These are phyloP conservation scores for Eucalyptus guilfoylei DNA, from an alignment of 345 rosid genomes.

Conservation along the genomic window DNA sequence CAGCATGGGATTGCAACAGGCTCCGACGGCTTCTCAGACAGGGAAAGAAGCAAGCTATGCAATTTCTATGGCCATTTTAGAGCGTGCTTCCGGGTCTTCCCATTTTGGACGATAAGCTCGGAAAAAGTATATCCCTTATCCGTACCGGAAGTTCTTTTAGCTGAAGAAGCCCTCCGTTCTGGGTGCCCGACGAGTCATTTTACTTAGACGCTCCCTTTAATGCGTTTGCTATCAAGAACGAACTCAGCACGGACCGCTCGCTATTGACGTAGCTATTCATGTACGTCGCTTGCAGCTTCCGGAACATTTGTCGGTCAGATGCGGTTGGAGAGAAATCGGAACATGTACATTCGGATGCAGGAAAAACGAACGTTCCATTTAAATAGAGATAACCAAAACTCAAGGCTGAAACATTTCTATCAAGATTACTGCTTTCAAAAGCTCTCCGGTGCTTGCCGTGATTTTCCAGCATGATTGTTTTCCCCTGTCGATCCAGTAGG, in stretches of 20 bases:
- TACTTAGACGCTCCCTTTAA: background rate
- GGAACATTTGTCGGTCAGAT: background rate
- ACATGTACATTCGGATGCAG: background rate
- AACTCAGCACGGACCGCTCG: background rate
- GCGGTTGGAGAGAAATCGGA: background rate
- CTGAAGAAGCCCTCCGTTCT: background rate
- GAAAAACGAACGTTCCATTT: background rate
- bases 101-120: background rate
- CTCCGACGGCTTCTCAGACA: background rate
- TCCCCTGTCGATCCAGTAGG: background rate
- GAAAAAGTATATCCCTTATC: background rate
- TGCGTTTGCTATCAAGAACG: background rate
- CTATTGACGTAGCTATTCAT: background rate
- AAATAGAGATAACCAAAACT: background rate
- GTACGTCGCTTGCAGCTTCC: background rate
- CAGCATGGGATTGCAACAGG: too few relatives aligned
- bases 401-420: background rate
- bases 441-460: background rate
- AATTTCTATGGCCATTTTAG: background rate
- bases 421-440: fast-evolving
- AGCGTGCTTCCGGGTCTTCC: background rate
- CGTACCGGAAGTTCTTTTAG: background rate
- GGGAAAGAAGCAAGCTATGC: background rate
- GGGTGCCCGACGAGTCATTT: background rate
- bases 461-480: background rate